These are phyloP conservation scores for Harringtonia aguacate DNA, from an alignment of 2,329 filamentous ascomycete species.

Conservation along the genomic window DNA sequence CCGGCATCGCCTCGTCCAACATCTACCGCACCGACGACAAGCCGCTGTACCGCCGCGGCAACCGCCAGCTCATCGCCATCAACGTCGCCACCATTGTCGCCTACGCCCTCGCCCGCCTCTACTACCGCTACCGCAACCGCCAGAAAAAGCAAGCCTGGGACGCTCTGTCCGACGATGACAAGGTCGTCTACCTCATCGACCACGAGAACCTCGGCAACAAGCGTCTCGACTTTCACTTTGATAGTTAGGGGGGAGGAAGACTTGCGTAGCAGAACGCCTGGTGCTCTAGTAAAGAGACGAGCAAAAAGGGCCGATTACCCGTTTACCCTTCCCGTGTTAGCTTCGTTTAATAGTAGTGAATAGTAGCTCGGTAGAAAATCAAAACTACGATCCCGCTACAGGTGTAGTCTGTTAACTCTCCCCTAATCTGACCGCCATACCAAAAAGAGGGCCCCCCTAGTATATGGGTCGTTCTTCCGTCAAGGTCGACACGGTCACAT, in stretches of 20 bases:
- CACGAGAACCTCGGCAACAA: constrained; percentile 33
- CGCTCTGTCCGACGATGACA: constrained; percentile 35
- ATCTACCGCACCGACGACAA: constrained; percentile 45
- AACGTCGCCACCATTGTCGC: constrained; percentile 36
- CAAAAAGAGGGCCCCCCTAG: too few relatives aligned
- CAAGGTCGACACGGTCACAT: too few relatives aligned
- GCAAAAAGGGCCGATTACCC: too few relatives aligned
- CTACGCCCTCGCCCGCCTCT: constrained; percentile 39
- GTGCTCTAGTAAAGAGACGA: too few relatives aligned
- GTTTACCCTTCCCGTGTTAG: too few relatives aligned
- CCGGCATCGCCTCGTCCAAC: constrained; percentile 21
- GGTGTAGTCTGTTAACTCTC: too few relatives aligned
- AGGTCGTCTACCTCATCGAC: constrained; percentile 29
- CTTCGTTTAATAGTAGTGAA: too few relatives aligned
- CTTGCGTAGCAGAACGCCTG: too few relatives aligned
- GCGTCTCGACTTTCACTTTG: constrained; percentile 30
- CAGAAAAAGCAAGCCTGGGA: constrained; percentile 34
- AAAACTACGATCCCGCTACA: too few relatives aligned
- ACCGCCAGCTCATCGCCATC: constrained; percentile 40
- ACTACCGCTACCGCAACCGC: constrained; percentile 37
- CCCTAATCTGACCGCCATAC: too few relatives aligned
- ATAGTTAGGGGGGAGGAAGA: neutral
- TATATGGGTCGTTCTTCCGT: too few relatives aligned
- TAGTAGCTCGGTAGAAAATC: too few relatives aligned
- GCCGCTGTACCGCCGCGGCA: constrained; percentile 42